Evolutionary conservation across 345 rosid genomes (phyloP).

Genomic region (Sisymbrium altissimum): DNA sequence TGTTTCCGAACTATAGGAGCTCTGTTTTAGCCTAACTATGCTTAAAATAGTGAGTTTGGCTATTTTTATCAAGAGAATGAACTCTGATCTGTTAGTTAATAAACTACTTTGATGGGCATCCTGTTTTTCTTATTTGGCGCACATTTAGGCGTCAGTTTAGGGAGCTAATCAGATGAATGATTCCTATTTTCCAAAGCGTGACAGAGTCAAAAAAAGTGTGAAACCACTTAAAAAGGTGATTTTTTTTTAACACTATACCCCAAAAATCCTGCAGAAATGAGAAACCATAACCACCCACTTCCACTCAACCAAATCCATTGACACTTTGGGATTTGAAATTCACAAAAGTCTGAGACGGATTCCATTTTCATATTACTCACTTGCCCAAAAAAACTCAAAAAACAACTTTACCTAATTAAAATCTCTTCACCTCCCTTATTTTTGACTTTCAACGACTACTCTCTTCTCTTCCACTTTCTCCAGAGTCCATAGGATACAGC

Average conservation of each 20-base stretch:
- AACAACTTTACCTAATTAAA: constrained; percentile 23
- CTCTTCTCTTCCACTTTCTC: constrained; percentile 18
- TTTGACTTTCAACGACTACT: constrained; percentile 33
- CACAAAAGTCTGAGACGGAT: constrained; percentile 26
- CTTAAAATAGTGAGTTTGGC: constrained; percentile 13
- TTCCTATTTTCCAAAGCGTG: constrained; percentile 26
- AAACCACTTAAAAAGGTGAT: background rate
- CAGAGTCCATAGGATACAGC: constrained; percentile 21
- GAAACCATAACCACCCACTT: constrained; percentile 37
- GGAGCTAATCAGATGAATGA: constrained; percentile 19
- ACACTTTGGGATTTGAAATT: constrained; percentile 21
- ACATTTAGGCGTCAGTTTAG: constrained; percentile 17
- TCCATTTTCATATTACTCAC: constrained; percentile 24
- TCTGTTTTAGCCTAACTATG: background rate
- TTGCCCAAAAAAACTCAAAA: background rate
- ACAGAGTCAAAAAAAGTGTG: constrained; percentile 23
- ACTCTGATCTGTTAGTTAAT: constrained; percentile 16
- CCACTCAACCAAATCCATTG: constrained; percentile 40
- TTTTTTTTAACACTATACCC: constrained; percentile 1
- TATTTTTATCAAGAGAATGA: background rate
- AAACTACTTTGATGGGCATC: constrained; percentile 10
- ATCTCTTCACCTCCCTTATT: constrained; percentile 1
- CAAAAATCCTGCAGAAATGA: constrained; percentile 21
- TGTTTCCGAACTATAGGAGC: background rate
- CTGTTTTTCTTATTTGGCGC: background rate